phyloP scores from a whole-genome alignment of 2,329 filamentous ascomycete genomes.

The Fusarium coicis region DNA sequence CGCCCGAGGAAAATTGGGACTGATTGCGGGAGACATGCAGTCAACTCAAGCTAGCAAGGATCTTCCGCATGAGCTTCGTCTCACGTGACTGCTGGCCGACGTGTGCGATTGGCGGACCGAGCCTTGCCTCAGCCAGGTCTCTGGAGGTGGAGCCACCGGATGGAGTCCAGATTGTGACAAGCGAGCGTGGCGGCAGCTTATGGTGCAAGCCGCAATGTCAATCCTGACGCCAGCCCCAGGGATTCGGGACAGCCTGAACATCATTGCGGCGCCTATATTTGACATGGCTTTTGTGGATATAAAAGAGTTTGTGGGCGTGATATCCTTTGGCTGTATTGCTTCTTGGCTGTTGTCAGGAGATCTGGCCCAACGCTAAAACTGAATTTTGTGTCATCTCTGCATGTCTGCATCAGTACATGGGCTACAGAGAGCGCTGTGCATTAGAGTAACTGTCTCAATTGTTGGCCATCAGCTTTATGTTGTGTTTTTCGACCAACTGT shows the following conservation, averaged over 20 bases:
- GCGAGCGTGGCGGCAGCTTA: constrained; percentile 25
- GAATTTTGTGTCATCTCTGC: not conserved
- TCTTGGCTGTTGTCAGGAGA: constrained; percentile 6
- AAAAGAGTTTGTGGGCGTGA: constrained; percentile 35
- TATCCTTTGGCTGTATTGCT: constrained; percentile 17
- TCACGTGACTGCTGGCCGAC: constrained; percentile 51
- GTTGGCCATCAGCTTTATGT: not conserved
- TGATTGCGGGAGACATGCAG: constrained; percentile 48
- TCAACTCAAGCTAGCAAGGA: constrained; percentile 46
- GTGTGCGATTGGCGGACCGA: constrained; percentile 55
- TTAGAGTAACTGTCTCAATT: not conserved
- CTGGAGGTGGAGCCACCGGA: constrained; percentile 29
- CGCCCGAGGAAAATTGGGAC: constrained; percentile 45
- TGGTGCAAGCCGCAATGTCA: constrained; percentile 30
- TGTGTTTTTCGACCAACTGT: not conserved
- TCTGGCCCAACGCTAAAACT: not conserved
- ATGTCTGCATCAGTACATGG: not conserved
- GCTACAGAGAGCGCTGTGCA: not conserved
- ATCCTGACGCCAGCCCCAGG: constrained; percentile 37
- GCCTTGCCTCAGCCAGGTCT: constrained; percentile 46
- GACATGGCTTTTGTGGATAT: not conserved
- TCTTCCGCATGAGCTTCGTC: constrained; percentile 47
- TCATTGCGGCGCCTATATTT: not conserved
- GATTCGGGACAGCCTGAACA: constrained; percentile 19
- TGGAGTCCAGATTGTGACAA: constrained; percentile 35